Evolutionary conservation across 2,329 filamentous ascomycete species (phyloP), one percentile per base, ranked within the genome.

Genomic region (Fusarium oligoseptatum): DNA sequence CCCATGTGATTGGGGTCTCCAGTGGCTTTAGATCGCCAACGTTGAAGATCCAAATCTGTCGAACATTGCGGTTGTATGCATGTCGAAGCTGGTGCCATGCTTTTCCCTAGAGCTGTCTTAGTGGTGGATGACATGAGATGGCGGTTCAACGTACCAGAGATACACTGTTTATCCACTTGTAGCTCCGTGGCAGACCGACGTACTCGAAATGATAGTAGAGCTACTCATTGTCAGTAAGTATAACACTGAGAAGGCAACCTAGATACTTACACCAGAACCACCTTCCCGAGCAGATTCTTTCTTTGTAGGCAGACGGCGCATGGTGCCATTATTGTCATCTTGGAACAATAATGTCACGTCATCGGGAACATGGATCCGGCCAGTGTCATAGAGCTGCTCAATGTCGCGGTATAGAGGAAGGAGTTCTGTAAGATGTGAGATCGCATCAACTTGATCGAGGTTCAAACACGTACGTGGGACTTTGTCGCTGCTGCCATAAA

Each of bases 381-480:
- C 90, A 1, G 86, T 85, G 58, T 92, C 89, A 41, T 90, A 92
- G 71, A 92, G 91, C 12, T 87, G 87, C 74, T 90, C 88, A 0
- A 93, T 90, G 68, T 93, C 91, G 67, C 92, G 92, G 77, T 92
- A 93, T 36, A 93, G 79, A 12, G 90, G 91, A 84, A 91, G 88
- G 65, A 92, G 85, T 77, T 92, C 90, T 75, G 64, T 0, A 1
- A 56, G 3, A 4, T 5, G 1, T 1, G 0, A 2, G 22, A 4
- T 7, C 7, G 2, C 20, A 9, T 12, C 3, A 3, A 5, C 3
- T 10, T 2, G 5, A 3, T 8, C 11, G 12, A 2, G 43, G 3
- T 7, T 7, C 20, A 1, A 6, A 29, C 50, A 86, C 74, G 80
- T 82, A 85, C 84, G 85, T 4, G 80, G 78, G 0, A 86, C 82